phyloP scores from a whole-genome alignment of 495 filamentous ascomycete species.

The Podospora sp. region DNA sequence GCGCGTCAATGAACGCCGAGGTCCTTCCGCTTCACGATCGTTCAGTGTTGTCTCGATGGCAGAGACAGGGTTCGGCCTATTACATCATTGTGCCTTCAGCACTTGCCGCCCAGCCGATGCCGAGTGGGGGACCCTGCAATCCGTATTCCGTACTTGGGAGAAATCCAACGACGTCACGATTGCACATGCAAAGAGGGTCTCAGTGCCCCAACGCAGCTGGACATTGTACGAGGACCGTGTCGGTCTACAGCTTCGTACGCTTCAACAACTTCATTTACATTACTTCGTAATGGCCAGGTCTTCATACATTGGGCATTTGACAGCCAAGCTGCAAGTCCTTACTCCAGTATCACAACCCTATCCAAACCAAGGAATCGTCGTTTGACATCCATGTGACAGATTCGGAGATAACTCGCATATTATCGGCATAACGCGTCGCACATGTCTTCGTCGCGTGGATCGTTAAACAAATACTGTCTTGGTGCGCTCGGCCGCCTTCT shows the following conservation, averaged over 20 bases:
- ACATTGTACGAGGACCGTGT: no score
- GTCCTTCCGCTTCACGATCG: background rate
- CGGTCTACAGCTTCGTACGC: background rate
- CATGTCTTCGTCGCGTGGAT: background rate
- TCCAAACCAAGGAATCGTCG: background rate
- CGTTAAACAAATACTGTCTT: constrained; percentile 1
- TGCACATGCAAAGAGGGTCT: background rate
- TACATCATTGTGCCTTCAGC: constrained; percentile 17
- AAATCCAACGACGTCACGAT: background rate
- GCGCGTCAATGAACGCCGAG: background rate
- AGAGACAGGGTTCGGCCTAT: background rate
- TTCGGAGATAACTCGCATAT: background rate
- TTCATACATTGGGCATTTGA: background rate
- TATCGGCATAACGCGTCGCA: background rate
- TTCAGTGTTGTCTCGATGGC: background rate
- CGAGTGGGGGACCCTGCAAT: background rate
- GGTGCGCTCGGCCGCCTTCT: constrained; percentile 23
- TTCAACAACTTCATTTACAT: background rate
- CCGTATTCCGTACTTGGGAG: no score
- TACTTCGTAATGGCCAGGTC: background rate
- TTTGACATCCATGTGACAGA: background rate
- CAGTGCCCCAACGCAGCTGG: no score
- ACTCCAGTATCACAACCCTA: no score
- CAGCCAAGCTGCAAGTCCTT: no score
- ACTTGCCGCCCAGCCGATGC: background rate